Evolutionary conservation across 768 basidiomycete species (phyloP), one percentile per base, ranked within the genome.

Genomic region (Mycena metata): DNA sequence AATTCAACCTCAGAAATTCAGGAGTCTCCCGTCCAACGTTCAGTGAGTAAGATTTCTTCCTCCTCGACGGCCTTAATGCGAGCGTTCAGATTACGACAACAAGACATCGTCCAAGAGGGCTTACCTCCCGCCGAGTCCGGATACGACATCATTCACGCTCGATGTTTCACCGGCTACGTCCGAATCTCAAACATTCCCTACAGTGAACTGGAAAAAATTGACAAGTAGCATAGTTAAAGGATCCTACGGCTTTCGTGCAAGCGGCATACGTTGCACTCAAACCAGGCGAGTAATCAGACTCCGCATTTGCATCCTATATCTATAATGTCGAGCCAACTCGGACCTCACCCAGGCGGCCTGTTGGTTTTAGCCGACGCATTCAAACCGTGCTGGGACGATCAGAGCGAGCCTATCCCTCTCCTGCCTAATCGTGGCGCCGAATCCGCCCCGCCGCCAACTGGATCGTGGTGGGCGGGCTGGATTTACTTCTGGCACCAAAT

Each of bases 121-220:
- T 21, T 58, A 12, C 57, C 57, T 35, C 17, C 23, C 15, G 33
- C 30, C 12, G 26, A 30, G 13, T 41, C 26, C 26, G 57, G 57
- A 58, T 58, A 58, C 57, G 26, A 8, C 26, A 58, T 58, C n/a
- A 58, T 58, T 26, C 57, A 58, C 26, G 57, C 43, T 11, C 57
- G 57, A 45, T 10, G 12, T 33, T 24, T 58, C 19, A 46, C 57
- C 12, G 57, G 57, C 57, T 26, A 58, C 45, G 57, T 58, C 12
- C 24, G 10, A 33, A 11, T 45, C 12, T 56, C 13, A 5, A 23
- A 45, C 19, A 3, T 46, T 17, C 26, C 30, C n/a, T 58, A n/a
- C n/a, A n/a, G 17, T 24, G 45, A 26, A 19, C 57, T n/a, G 23
- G n/a, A n/a, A 19, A 5, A 16, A 50, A 3, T 13, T 33, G 42